These are phyloP conservation scores for Draba incana DNA, from an alignment of 345 rosid genomes.

Conservation along the genomic window DNA sequence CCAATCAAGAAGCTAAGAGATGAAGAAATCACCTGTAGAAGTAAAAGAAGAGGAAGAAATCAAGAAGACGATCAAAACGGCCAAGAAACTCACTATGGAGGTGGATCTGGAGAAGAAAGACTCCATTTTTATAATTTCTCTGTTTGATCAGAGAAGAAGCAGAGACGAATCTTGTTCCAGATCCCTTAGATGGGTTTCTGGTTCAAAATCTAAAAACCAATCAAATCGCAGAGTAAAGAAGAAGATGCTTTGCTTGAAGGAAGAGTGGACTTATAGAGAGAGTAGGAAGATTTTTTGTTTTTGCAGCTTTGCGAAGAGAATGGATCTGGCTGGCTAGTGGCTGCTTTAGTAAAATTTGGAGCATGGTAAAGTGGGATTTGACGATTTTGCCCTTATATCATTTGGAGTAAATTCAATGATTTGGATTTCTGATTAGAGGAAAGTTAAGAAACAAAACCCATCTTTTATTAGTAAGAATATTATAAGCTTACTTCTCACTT, in stretches of 20 bases:
- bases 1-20: no score
- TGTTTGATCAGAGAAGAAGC: constrained; percentile 19
- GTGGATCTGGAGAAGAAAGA: constrained; percentile 42
- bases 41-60: constrained; percentile 65
- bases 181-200: constrained; percentile 37
- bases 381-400: constrained; percentile 33
- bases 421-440: not conserved
- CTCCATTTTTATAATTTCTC: constrained; percentile 49
- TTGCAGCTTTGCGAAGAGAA: constrained; percentile 24
- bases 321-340: constrained; percentile 45
- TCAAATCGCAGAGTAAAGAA: constrained; percentile 4
- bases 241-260: constrained; percentile 39
- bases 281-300: constrained; percentile 13
- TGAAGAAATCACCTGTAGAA: constrained; percentile 57
- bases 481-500: not conserved
- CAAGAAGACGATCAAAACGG: constrained; percentile 49
- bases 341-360: constrained; percentile 22
- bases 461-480: not conserved
- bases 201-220: constrained; percentile 5
- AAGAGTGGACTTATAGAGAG: constrained; percentile 41
- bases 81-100: constrained; percentile 44
- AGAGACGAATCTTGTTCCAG: constrained; percentile 41
- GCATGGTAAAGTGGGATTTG: not conserved
- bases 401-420: not conserved
- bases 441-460: not conserved